Evolutionary conservation across 2,329 filamentous ascomycete genomes (phyloP).

Genomic region (Aspergillus flavus): DNA sequence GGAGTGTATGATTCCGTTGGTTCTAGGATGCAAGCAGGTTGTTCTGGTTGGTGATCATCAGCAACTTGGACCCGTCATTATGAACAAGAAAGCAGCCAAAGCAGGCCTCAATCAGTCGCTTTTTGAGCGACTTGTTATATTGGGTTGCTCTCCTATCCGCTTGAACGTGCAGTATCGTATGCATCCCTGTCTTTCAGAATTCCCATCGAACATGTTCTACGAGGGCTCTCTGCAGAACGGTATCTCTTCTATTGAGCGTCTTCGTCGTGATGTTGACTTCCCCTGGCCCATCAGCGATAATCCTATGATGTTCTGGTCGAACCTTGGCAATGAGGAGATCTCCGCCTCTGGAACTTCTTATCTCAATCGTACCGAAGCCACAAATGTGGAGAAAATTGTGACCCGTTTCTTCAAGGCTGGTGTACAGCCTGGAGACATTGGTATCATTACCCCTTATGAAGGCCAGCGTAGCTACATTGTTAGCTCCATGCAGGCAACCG

Average conservation of each 20-base stretch:
- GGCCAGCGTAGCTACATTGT: constrained; percentile 98
- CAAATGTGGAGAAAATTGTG: constrained; percentile 97
- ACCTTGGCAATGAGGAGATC: constrained; percentile 95
- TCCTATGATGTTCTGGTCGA: constrained; percentile 99
- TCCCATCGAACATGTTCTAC: constrained; percentile 99
- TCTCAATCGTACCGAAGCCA: constrained; percentile 93
- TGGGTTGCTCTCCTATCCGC: constrained; percentile 87
- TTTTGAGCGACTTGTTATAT: constrained; percentile 91
- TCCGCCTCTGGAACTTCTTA: constrained; percentile 97
- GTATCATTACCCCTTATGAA: constrained; percentile 98
- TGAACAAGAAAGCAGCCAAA: constrained; percentile 99
- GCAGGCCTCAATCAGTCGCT: constrained; percentile 97
- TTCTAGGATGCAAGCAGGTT: constrained; percentile 96
- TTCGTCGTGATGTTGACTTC: constrained; percentile 93
- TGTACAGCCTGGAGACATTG: constrained; percentile 89
- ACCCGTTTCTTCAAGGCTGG: constrained; percentile 98
- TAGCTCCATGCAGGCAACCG: constrained; percentile 98
- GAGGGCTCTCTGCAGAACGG: constrained; percentile 96
- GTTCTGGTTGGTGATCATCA: constrained; percentile 99
- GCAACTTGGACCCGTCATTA: constrained; percentile 96
- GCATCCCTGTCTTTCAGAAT: constrained; percentile 96
- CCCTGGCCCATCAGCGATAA: constrained; percentile 93
- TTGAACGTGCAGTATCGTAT: constrained; percentile 98
- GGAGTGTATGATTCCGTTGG: constrained; percentile 97
- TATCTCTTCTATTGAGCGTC: constrained; percentile 83